These are phyloP conservation scores for Spencermartinsiella europaea DNA, from an alignment of 805 yeast genomes.

Conservation along the genomic window DNA sequence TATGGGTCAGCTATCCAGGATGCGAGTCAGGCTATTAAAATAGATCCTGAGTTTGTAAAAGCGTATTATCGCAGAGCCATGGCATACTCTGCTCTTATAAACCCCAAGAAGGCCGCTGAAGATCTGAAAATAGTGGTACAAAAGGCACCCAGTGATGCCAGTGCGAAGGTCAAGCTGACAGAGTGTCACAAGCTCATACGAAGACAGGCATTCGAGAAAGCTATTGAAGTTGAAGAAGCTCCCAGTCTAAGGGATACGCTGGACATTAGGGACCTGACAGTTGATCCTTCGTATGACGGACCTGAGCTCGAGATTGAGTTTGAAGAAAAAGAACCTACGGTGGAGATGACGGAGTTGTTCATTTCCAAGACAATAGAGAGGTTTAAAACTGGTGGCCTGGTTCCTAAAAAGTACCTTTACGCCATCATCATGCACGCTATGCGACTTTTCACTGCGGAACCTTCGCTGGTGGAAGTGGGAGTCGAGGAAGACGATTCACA, in stretches of 20 bases:
- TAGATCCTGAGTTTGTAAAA: constrained; percentile 65
- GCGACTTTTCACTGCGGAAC: constrained; percentile 57
- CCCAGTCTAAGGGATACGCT: constrained; percentile 41
- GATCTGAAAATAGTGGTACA: constrained; percentile 63
- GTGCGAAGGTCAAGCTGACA: constrained; percentile 56
- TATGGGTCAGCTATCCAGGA: constrained; percentile 84
- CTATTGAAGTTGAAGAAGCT: constrained; percentile 71
- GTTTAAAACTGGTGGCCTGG: constrained; percentile 66
- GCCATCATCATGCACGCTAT: constrained; percentile 73
- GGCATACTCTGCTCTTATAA: constrained; percentile 67
- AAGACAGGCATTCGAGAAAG: constrained; percentile 74
- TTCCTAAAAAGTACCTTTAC: constrained; percentile 79
- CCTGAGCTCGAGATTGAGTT: constrained; percentile 44
- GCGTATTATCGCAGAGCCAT: constrained; percentile 86
- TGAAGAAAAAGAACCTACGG: constrained; percentile 28
- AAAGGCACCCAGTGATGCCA: constrained; percentile 60
- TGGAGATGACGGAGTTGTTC: constrained; percentile 49
- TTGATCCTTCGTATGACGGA: constrained; percentile 58
- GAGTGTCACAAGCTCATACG: constrained; percentile 64
- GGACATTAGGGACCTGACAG: constrained; percentile 32
- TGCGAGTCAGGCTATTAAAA: constrained; percentile 61
- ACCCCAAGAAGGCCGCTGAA: constrained; percentile 65
- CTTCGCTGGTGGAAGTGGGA: constrained; percentile 68
- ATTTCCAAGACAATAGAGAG: constrained; percentile 58
- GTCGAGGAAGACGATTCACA: constrained; percentile 31